Evolutionary conservation across 2,329 filamentous ascomycete genomes (phyloP).

Genomic region (Colletotrichum magnum): DNA sequence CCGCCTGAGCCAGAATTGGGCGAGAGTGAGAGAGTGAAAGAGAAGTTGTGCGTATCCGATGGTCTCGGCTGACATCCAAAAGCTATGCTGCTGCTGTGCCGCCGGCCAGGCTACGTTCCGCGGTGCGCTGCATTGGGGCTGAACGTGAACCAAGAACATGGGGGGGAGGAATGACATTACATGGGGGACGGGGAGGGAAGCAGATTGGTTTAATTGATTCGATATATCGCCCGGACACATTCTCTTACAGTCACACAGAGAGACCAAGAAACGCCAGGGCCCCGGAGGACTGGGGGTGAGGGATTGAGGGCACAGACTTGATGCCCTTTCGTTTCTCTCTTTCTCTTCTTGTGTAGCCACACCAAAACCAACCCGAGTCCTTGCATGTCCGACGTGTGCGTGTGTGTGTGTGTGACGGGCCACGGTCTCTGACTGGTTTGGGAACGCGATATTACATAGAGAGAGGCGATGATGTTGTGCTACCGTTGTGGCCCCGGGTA

Average conservation of each 20-base stretch:
- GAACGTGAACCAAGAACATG: background rate
- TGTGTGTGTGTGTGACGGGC: too few relatives aligned
- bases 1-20: background rate
- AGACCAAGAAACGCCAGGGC: background rate
- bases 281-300: background rate
- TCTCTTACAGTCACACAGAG: background rate
- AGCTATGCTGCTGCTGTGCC: conserved; percentile 11
- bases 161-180: background rate
- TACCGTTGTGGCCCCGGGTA: background rate
- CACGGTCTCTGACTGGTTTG: background rate
- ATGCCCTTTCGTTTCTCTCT: conserved; percentile 2
- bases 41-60: too few relatives aligned
- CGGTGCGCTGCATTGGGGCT: conserved; percentile 7
- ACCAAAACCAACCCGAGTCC: background rate
- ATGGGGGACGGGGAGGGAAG: too few relatives aligned
- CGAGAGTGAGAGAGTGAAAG: background rate
- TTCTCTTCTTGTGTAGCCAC: conserved; percentile 24
- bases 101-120: conserved; percentile 9
- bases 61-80: background rate
- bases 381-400: background rate
- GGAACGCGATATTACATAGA: background rate
- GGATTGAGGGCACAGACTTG: conserved; percentile 11
- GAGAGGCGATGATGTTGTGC: background rate
- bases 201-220: conserved; percentile 10
- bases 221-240: conserved; percentile 7